These are phyloP conservation scores for Coprinopsis sp. DNA, from an alignment of 768 basidiomycete genomes.

Conservation along the genomic window DNA sequence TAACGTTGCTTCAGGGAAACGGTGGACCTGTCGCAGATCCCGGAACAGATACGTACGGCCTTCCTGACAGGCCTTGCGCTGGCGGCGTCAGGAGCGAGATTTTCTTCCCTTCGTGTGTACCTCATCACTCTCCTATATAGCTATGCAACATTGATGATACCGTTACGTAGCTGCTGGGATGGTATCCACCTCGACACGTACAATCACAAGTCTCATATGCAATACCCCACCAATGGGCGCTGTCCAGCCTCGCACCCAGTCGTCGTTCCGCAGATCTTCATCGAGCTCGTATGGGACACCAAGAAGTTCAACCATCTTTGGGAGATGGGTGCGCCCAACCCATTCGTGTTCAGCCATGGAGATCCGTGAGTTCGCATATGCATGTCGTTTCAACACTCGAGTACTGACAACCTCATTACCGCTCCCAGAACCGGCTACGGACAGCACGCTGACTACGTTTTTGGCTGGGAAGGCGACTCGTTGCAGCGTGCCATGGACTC, in stretches of 20 bases:
- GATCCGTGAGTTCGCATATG: constrained; percentile 1
- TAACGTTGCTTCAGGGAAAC: not conserved
- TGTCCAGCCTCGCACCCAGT: constrained; percentile 8
- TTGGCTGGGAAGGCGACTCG: constrained; percentile 9
- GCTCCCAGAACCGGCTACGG: constrained; percentile 5
- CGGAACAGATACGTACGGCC: not conserved
- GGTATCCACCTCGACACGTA: constrained; percentile 5
- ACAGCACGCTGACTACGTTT: constrained; percentile 10
- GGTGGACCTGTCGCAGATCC: constrained; percentile 8
- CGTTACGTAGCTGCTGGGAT: constrained; percentile 5
- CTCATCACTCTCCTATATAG: too few relatives aligned
- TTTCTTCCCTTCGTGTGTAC: constrained; percentile 7
- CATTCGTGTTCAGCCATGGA: constrained; percentile 8
- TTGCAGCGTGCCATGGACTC: constrained; percentile 9
- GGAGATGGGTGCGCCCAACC: constrained; percentile 1
- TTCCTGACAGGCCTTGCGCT: not conserved
- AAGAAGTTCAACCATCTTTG: constrained; percentile 10
- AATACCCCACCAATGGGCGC: not conserved
- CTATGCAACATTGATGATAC: not conserved
- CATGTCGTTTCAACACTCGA: not conserved
- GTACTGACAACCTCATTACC: not conserved
- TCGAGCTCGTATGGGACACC: constrained; percentile 9
- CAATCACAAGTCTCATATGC: constrained; percentile 9
- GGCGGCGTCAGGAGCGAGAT: constrained; percentile 5
- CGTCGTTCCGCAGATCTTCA: constrained; percentile 7